Evolutionary conservation across 129 eudicot genomes (phyloP).

Genomic region (Escallonia herrerae): DNA sequence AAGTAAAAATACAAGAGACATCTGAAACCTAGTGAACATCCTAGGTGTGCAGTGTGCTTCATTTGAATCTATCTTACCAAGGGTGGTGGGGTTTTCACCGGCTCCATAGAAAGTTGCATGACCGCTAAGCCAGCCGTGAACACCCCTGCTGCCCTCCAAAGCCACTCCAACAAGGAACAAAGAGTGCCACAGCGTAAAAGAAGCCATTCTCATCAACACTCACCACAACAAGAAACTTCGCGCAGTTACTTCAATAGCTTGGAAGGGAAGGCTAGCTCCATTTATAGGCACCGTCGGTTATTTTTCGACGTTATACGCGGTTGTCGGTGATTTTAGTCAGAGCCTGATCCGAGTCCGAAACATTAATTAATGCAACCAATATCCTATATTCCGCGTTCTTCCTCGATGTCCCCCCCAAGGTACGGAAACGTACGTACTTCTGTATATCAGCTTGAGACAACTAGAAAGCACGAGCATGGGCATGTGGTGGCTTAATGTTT

Average conservation of each 20-base stretch:
- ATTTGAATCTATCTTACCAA: conserved; percentile 27
- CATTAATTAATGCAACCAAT: background rate
- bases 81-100: conserved; percentile 40
- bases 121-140: conserved; percentile 33
- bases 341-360: background rate
- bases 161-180: conserved; percentile 12
- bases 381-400: conserved; percentile 15
- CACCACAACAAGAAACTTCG: background rate
- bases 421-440: conserved; percentile 24
- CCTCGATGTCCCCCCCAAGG: conserved; percentile 15
- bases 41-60: no score
- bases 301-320: conserved; percentile 2
- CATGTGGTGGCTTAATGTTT: conserved; percentile 38
- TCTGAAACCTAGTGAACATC: no score
- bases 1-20: no score
- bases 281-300: conserved; percentile 1
- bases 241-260: background rate
- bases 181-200: conserved; percentile 6
- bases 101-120: conserved; percentile 55
- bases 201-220: background rate
- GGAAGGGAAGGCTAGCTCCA: background rate
- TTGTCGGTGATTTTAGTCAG: conserved; percentile 21
- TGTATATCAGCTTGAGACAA: conserved; percentile 8
- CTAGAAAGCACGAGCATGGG: conserved; percentile 24
- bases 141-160: conserved; percentile 20